Conservation (phyloP, 192 early-diverging fungal species). For the Coemansia sp. region DNA sequence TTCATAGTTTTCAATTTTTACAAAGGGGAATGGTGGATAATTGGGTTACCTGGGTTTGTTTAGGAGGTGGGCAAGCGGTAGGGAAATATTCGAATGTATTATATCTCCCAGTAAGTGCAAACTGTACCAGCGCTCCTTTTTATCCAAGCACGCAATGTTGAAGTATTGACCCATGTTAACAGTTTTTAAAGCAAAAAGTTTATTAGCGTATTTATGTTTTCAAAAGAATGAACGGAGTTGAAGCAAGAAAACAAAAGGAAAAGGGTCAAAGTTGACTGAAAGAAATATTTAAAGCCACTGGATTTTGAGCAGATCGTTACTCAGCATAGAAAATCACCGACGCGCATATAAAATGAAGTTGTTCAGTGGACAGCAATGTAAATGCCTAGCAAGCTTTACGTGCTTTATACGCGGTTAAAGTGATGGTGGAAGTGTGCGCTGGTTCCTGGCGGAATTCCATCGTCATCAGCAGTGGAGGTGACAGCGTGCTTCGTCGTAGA, state of each 20-base stretch:
- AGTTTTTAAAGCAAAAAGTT: not conserved
- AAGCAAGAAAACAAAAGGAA: no score
- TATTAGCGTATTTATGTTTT: no score
- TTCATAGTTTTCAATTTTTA: not conserved
- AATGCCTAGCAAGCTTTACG: not conserved
- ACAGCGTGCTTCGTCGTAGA: not conserved
- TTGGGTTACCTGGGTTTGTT: not conserved
- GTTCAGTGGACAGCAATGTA: not conserved
- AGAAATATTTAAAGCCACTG: no score
- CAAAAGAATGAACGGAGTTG: no score
- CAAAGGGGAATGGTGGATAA: not conserved
- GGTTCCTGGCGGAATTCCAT: slow-evolving; percentile 1
- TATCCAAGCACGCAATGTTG: not conserved
- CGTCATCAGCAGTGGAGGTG: not conserved
- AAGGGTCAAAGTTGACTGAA: no score
- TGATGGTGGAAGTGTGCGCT: slow-evolving; percentile 25
- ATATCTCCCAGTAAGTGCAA: not conserved
- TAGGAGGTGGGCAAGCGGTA: not conserved
- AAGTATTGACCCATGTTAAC: not conserved
- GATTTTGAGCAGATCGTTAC: no score
- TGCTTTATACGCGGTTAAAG: slow-evolving; percentile 2
- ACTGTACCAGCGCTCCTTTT: not conserved
- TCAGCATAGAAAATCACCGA: no score
- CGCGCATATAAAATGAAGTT: not conserved
- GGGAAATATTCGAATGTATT: not conserved